Evolutionary conservation across 2,329 filamentous ascomycete genomes (phyloP).

Genomic region (Paramyrothecium roridum): DNA sequence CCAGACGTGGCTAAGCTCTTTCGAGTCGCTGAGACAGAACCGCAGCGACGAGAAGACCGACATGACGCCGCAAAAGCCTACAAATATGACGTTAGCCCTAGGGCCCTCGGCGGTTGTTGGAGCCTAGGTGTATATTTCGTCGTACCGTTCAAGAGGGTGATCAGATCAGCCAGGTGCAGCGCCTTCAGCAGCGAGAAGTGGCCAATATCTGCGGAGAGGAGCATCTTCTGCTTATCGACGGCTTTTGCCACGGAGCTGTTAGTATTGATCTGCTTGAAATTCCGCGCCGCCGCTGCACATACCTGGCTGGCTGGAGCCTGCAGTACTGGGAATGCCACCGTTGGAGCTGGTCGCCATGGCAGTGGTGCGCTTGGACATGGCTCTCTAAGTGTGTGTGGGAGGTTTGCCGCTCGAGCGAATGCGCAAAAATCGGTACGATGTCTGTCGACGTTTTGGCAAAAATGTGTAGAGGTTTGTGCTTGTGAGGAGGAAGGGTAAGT

Average conservation of each 20-base stretch:
- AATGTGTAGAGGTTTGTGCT: too few species aligned
- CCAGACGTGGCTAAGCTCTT: slow-evolving; percentile 69
- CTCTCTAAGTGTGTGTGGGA: slow-evolving; percentile 8
- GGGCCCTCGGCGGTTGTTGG: too few species aligned
- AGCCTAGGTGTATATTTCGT: not conserved
- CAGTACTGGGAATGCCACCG: slow-evolving; percentile 22
- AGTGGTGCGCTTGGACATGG: slow-evolving; percentile 63
- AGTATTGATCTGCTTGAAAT: not conserved
- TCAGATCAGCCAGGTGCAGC: slow-evolving; percentile 77
- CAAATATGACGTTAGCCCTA: not conserved
- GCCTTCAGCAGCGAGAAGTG: slow-evolving; percentile 70
- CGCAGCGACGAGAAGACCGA: slow-evolving; percentile 93
- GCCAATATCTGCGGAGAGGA: slow-evolving; percentile 66
- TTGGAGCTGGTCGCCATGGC: slow-evolving; percentile 27
- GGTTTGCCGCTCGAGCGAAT: not conserved
- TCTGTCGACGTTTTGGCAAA: too few species aligned
- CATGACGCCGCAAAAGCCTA: slow-evolving; percentile 84
- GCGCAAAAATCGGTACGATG: too few species aligned
- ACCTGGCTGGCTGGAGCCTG: slow-evolving; percentile 28
- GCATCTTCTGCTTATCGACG: slow-evolving; percentile 72
- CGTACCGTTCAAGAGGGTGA: slow-evolving; percentile 77
- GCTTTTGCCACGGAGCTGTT: slow-evolving; percentile 32
- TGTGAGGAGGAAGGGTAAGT: too few species aligned
- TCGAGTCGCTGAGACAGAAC: slow-evolving; percentile 76
- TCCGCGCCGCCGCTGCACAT: slow-evolving; percentile 11